A percentile compares a stretch with the other conserved stretches of the same genome.
Conservation (phyloP, 768 basidiomycete species). For the Boletus rubescentipes region DNA sequence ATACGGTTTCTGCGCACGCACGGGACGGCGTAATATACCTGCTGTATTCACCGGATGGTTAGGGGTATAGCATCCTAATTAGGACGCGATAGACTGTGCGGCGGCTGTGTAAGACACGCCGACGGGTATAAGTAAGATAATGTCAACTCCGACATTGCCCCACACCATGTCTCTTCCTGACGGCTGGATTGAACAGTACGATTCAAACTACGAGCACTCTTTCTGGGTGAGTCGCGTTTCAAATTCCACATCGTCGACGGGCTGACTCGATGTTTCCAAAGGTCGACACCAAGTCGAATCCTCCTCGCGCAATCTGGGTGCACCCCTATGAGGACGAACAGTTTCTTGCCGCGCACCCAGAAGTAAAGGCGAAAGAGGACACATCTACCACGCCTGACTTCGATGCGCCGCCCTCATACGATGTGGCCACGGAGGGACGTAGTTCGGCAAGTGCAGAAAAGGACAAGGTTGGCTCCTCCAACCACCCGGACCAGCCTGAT, state of each 20-base stretch:
- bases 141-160: neutral
- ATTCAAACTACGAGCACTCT: constrained; percentile 39
- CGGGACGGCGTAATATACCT: constrained; percentile 11
- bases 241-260: too few relatives aligned
- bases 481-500: neutral
- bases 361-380: constrained; percentile 39
- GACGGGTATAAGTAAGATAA: neutral
- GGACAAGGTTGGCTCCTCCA: neutral
- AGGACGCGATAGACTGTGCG: neutral
- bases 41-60: neutral
- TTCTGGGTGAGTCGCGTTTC: constrained; percentile 46
- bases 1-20: constrained; percentile 39
- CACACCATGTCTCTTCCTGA: constrained; percentile 44
- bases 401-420: constrained; percentile 30
- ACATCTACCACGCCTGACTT: neutral
- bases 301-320: constrained; percentile 68
- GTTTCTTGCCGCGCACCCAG: constrained; percentile 57
- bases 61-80: neutral
- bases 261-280: constrained; percentile 21
- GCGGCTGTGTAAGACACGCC: constrained; percentile 10
- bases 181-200: constrained; percentile 56
- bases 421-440: constrained; percentile 26
- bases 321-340: constrained; percentile 72
- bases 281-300: constrained; percentile 63
- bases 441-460: constrained; percentile 22